phyloP scores from a whole-genome alignment of 2,329 filamentous ascomycete genomes.

The Ciborinia camelliae region DNA sequence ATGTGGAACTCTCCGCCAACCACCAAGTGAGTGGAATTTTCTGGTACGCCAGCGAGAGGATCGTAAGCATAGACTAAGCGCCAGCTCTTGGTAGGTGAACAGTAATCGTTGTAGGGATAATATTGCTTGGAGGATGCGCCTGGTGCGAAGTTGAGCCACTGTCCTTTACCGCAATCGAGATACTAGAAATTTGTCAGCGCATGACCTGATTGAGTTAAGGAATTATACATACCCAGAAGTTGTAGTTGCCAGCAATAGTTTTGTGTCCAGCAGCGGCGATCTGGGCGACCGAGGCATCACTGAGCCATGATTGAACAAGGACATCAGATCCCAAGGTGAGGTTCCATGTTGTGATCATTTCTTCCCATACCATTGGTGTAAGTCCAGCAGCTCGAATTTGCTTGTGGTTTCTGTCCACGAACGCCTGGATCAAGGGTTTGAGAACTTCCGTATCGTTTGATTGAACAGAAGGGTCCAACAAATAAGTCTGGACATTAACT shows the following conservation, averaged over 20 bases:
- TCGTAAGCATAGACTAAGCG: conserved; percentile 77
- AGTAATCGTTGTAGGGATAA: conserved; percentile 80
- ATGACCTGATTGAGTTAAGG: neutral
- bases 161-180: conserved; percentile 77
- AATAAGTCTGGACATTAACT: conserved; percentile 72
- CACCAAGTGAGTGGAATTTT: conserved; percentile 61
- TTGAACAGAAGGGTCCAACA: conserved; percentile 67
- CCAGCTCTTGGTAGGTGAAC: conserved; percentile 77
- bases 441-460: conserved; percentile 64
- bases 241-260: conserved; percentile 71
- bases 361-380: conserved; percentile 81
- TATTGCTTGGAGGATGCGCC: conserved; percentile 49
- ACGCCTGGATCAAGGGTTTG: conserved; percentile 72
- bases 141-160: conserved; percentile 70
- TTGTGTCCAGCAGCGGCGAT: conserved; percentile 63
- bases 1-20: conserved; percentile 78
- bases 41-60: conserved; percentile 61
- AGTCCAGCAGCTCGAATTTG: conserved; percentile 62
- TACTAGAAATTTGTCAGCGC: conserved; percentile 50
- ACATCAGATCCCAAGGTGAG: conserved; percentile 67
- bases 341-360: conserved; percentile 78
- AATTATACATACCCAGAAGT: conserved; percentile 61
- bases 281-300: conserved; percentile 55
- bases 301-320: conserved; percentile 77
- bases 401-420: conserved; percentile 67